A percentile compares a stretch with the other conserved stretches of the same genome.
Evolutionary conservation across 2,329 filamentous ascomycete genomes (phyloP).

Genomic region (Arthroderma sp.): DNA sequence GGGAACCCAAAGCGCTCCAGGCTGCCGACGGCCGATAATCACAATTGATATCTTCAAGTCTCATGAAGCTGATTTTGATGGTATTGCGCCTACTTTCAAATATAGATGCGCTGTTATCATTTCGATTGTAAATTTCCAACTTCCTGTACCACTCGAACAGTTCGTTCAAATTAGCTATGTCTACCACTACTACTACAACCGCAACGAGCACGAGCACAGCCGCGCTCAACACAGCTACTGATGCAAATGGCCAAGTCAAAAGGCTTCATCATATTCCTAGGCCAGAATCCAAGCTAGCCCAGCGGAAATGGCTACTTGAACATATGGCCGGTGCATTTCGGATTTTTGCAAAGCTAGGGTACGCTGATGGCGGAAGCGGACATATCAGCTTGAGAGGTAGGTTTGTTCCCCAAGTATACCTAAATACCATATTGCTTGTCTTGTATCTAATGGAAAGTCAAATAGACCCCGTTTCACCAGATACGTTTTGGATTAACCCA

Average conservation of each 20-base stretch:
- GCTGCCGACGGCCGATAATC: background rate
- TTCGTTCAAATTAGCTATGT: background rate
- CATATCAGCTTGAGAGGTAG: conserved; percentile 6
- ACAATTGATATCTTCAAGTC: background rate
- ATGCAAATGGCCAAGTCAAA: background rate
- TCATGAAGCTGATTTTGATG: background rate
- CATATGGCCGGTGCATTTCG: conserved; percentile 14
- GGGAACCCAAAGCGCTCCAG: background rate
- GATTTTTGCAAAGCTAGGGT: conserved; percentile 14
- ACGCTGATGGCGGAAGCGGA: conserved; percentile 12
- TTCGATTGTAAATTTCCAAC: background rate
- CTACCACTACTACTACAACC: background rate
- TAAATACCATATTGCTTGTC: no score
- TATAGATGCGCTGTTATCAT: background rate
- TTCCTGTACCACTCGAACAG: background rate
- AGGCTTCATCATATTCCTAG: background rate
- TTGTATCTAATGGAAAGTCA: background rate
- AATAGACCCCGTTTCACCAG: conserved; percentile 13
- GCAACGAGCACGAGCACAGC: background rate
- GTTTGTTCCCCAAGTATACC: background rate
- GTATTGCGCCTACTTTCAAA: background rate
- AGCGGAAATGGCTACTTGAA: conserved; percentile 31
- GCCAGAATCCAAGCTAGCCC: conserved; percentile 6
- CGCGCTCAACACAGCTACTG: background rate
- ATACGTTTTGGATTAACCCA: conserved; percentile 29